Evolutionary conservation across 805 yeast species (phyloP), one percentile per base, ranked within the genome.

Genomic region (Yamadazyma paraphyllophila): DNA sequence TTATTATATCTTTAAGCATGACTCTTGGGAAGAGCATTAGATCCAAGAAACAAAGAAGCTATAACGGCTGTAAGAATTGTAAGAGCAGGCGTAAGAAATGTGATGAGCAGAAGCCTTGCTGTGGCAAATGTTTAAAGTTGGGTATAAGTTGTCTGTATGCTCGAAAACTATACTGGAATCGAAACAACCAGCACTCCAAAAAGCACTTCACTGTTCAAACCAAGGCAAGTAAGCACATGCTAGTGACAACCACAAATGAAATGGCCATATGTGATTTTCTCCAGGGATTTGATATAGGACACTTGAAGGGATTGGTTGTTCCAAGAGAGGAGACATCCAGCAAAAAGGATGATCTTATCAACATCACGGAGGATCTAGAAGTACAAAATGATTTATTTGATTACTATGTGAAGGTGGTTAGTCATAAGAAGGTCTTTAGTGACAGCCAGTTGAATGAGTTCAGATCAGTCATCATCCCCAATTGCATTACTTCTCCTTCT

Each of bases 21-120:
- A 12, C 13, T 16, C 4, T 12, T 36, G 14, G 13, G 10, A 36
- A 15, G 16, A 15, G 11, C 36, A 4, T 32, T n/a, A n/a, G 5
- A 13, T 3, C 16, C 3, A 41, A 33, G 33, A 41, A 15, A 6
- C 45, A 35, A 52, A 60, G 78, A 50, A 76, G 85, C 2, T 11
- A 32, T 12, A 73, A 69, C 51, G 88, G 89, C 1, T 83, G 90
- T 58, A 59, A 81, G 32, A 82, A 85, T 0, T 83, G 90, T 61
- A 83, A 83, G 56, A 66, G 76, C 30, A 64, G 88, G 34, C 82
- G 81, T 67, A 81, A 79, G 56, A 68, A 80, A 53, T 79, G 83
- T 55, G 74, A 77, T 49, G 82, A 78, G 52, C 49, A 45, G 5
- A 66, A 65, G 42, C 83, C 83, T 1, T 53, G 60, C 1, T 79